Base-by-base conservation (phyloP, 2,329 filamentous ascomycete species). In the Septoria linicola region DNA sequence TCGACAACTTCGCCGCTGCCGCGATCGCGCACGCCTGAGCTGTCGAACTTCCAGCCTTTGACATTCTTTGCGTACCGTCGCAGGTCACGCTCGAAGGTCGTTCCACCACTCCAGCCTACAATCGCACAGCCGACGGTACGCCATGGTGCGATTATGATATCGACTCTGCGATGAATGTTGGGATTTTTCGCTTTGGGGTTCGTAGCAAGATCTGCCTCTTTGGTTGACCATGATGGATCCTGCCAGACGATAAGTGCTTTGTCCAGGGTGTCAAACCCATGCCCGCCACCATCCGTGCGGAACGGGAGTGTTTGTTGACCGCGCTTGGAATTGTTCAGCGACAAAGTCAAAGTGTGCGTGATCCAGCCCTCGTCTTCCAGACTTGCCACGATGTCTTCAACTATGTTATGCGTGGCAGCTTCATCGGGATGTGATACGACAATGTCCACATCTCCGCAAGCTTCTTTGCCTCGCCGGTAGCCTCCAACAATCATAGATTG, bases 171-270 rank as follows among this genome's bases (percentile, higher is more conserved):
- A 66, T 96, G 92, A 1, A 80, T 78, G 60, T 89, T 89, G 0
- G 82, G 79, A 54, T 90, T 91, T 63, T 80, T 81, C 1, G 71
- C 68, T 41, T 68, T 66, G 1, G 70, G 60, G 39, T 73, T 62
- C 1, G 53, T 53, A 0, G 60, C 66, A 8, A 69, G 59, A 41
- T 73, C 73, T 11, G 52, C 67, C 1, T 63, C 64, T 50, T 70
- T 70, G 0, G 65, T 68, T 4, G 71, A 67, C 67, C 72, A 72
- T 2, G 57, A 43, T 0, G 85, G 85, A 63, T 90, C 77, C 66
- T 95, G 88, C 92, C 92, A 97, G 0, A 96, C 89, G 1, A 96
- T 87, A 45, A 97, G 73, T 0, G 90, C 90, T 68, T 96, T 96
- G 68, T 97, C 91, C 1, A 97, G 77, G 0, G 84, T 88, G 66